phyloP scores from a whole-genome alignment of 148 eudicot genomes.

The Vaccinium myrtillus region DNA sequence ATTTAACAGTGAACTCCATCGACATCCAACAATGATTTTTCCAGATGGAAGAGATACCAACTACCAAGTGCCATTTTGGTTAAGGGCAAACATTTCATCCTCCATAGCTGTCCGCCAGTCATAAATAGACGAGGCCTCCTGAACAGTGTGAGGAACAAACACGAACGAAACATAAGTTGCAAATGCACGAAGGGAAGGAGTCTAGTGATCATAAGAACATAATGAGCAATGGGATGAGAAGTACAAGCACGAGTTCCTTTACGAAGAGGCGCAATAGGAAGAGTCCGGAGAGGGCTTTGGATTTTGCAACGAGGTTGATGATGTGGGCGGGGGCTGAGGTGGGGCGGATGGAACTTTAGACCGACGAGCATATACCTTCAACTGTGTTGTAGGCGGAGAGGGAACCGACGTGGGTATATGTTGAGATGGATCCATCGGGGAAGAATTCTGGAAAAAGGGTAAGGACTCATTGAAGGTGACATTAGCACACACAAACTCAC shows the following conservation, averaged over 20 bases:
- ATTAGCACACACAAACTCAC: neutral
- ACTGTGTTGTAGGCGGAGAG: neutral
- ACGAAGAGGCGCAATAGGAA: neutral
- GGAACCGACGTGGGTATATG: neutral
- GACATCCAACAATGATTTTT: neutral
- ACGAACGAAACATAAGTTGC: neutral
- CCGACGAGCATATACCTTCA: neutral
- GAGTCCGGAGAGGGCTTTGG: neutral
- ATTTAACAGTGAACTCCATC: neutral
- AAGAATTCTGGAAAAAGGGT: neutral
- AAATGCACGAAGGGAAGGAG: neutral
- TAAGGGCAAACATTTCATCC: neutral
- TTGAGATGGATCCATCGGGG: neutral
- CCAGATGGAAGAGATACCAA: neutral
- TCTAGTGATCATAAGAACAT: neutral
- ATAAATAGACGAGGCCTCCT: neutral
- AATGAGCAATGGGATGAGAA: neutral
- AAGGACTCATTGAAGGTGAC: neutral
- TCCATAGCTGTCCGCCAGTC: neutral
- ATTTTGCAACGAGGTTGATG: neutral
- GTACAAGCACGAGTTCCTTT: neutral
- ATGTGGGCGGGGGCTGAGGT: neutral
- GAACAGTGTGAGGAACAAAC: neutral
- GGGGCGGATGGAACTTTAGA: neutral
- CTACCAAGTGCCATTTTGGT: neutral